These are phyloP conservation scores for Citrus sp. DNA, from an alignment of 345 rosid genomes.

Conservation along the genomic window DNA sequence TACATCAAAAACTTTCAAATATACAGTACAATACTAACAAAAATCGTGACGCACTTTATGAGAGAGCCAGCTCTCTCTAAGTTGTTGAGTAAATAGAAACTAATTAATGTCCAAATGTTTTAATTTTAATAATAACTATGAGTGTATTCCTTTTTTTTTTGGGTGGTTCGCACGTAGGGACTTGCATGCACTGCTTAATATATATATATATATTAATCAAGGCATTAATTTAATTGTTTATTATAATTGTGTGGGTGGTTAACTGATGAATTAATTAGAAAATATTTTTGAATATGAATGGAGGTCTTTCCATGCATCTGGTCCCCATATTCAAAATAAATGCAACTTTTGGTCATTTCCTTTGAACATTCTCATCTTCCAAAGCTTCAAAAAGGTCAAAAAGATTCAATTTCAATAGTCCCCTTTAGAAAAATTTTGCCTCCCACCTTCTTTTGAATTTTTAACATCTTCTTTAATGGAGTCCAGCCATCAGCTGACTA, in stretches of 20 bases:
- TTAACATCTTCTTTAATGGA: neutral
- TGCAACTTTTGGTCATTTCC: slow-evolving; percentile 23
- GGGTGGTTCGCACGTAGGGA: neutral
- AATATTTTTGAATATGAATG: neutral
- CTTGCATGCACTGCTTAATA: too few relatives aligned
- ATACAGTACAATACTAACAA: neutral
- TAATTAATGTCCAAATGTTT: too few relatives aligned
- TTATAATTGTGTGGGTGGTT: neutral
- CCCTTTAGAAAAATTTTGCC: slow-evolving; percentile 20
- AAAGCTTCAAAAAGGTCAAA: slow-evolving; percentile 32
- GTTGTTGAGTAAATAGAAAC: too few relatives aligned
- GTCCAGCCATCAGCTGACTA: neutral
- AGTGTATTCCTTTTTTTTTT: neutral
- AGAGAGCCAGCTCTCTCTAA: neutral
- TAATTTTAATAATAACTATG: neutral
- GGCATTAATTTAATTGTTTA: neutral
- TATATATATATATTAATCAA: too few relatives aligned
- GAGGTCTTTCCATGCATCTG: neutral
- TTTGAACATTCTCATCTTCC: slow-evolving; percentile 1
- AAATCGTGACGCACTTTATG: neutral
- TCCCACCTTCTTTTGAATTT: slow-evolving; percentile 16
- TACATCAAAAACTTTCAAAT: neutral
- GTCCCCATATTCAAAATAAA: slow-evolving; percentile 7
- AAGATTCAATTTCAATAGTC: slow-evolving; percentile 14
- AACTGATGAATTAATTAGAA: neutral